Conservation (phyloP, 208 protist genomes). For the Trypanosoma mega region DNA sequence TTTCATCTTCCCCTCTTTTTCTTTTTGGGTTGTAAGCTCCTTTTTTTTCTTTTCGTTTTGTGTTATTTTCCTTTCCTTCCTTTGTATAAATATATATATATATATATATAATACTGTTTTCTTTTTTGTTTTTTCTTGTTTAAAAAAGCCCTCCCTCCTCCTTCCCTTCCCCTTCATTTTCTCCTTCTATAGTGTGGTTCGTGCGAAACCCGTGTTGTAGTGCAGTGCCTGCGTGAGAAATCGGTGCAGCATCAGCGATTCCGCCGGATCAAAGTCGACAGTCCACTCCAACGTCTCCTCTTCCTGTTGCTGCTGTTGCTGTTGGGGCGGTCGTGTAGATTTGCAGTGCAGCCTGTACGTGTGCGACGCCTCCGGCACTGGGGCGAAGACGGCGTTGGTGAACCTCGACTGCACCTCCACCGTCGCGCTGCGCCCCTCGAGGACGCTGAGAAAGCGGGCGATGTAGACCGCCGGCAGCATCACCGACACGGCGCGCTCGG, state of each 20-base stretch:
- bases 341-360: constrained; percentile 59
- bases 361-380: constrained; percentile 42
- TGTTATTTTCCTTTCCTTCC: neutral
- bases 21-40: neutral
- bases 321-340: constrained; percentile 51
- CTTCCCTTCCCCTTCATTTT: neutral
- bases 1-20: neutral
- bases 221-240: constrained; percentile 81
- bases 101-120: neutral
- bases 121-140: neutral
- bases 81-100: neutral
- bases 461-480: constrained; percentile 82
- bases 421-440: constrained; percentile 69
- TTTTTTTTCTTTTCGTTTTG: neutral
- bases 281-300: constrained; percentile 70
- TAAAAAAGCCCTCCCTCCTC: neutral
- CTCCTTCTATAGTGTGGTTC: constrained; percentile 24
- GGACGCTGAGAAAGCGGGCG: constrained; percentile 77
- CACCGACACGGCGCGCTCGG: constrained; percentile 73
- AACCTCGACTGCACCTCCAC: constrained; percentile 80
- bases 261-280: constrained; percentile 64
- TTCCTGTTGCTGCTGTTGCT: constrained; percentile 43
- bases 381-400: constrained; percentile 71
- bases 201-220: constrained; percentile 75
- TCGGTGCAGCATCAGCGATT: constrained; percentile 86